These are phyloP conservation scores for Russula ochroleuca DNA, from an alignment of 768 basidiomycete genomes.

Conservation along the genomic window DNA sequence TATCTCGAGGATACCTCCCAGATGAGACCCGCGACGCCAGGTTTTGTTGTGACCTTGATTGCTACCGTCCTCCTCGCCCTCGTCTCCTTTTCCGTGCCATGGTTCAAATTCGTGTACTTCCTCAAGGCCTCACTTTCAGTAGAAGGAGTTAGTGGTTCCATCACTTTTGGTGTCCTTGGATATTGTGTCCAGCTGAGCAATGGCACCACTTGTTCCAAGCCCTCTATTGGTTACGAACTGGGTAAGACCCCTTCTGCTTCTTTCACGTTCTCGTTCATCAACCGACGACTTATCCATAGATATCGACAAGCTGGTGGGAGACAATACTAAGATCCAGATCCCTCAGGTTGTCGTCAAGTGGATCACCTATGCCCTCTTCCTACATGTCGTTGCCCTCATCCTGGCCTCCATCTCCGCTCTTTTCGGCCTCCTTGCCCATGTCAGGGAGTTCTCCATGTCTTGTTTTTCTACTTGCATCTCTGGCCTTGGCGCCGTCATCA, in stretches of 20 bases:
- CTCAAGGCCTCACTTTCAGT: slow-evolving; percentile 64
- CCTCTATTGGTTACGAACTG: slow-evolving; percentile 82
- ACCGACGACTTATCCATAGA: slow-evolving; percentile 44
- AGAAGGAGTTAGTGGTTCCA: slow-evolving; percentile 48
- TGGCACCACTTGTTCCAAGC: slow-evolving; percentile 67
- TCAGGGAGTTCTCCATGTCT: slow-evolving; percentile 80
- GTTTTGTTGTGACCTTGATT: slow-evolving; percentile 75
- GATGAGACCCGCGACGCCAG: slow-evolving; percentile 85
- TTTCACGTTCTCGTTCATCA: background rate
- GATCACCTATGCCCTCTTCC: slow-evolving; percentile 89
- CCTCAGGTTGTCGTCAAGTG: slow-evolving; percentile 86
- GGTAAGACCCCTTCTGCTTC: slow-evolving; percentile 44
- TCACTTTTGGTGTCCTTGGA: slow-evolving; percentile 86
- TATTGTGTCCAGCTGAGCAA: slow-evolving; percentile 66
- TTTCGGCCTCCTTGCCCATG: slow-evolving; percentile 84
- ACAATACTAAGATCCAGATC: slow-evolving; percentile 61
- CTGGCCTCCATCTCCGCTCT: slow-evolving; percentile 66
- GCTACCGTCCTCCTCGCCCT: slow-evolving; percentile 77
- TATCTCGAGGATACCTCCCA: slow-evolving; percentile 29
- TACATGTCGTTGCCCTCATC: slow-evolving; percentile 84
- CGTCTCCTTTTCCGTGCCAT: slow-evolving; percentile 87
- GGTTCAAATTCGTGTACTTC: slow-evolving; percentile 85
- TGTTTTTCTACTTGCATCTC: slow-evolving; percentile 80
- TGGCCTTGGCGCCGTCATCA: slow-evolving; percentile 71
- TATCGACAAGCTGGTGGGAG: slow-evolving; percentile 73